Base-by-base conservation (phyloP, 2,329 filamentous ascomycete genomes). In the Venturia effusa region DNA sequence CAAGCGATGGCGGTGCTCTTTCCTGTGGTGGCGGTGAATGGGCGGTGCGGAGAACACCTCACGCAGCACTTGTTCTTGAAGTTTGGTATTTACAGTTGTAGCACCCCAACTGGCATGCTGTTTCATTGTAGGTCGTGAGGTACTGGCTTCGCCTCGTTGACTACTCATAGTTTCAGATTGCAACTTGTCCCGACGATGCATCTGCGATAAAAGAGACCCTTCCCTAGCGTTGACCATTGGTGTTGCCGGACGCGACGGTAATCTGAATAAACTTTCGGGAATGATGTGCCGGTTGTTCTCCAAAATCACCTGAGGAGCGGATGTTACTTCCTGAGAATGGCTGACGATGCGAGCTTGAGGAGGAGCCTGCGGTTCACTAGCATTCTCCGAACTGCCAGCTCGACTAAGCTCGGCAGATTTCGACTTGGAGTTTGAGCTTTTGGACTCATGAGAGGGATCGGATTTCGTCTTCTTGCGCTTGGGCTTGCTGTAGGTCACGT, bases 261-360 rank as follows among this genome's bases (percentile, higher is more conserved):
- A 81, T 63, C 86, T 84, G 61, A 97, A 88, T 34, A 97, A 81
- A 70, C 89, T 90, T 57, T 90, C 86, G 1, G 93, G 93, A 51
- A 97, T 86, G 65, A 97, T 96, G 72, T 97, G 93, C 67, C 88
- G 85, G 72, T 97, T 97, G 73, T 97, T 92, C 71, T 93, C 90
- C 66, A 97, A 91, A 0, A 94, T 91, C 59, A 97, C 93, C 48
- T 94, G 93, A 1, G 93, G 92, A 37, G 96, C 85, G 27, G 88
- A 84, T 40, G 85, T 83, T 41, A 84, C 83, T 64, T 89, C 83
- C 66, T 96, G 82, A 15, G 90, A 95, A 73, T 96, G 92, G 70
- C 85, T 87, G 66, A 88, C 81, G 59, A 86, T 80, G 59, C 85
- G 76, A 59, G 78, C 78, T 51, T 77, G 72, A 41, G 77, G 73